These are phyloP conservation scores for Tricholoma flavovirens DNA, from an alignment of 768 basidiomycete genomes.

Conservation along the genomic window DNA sequence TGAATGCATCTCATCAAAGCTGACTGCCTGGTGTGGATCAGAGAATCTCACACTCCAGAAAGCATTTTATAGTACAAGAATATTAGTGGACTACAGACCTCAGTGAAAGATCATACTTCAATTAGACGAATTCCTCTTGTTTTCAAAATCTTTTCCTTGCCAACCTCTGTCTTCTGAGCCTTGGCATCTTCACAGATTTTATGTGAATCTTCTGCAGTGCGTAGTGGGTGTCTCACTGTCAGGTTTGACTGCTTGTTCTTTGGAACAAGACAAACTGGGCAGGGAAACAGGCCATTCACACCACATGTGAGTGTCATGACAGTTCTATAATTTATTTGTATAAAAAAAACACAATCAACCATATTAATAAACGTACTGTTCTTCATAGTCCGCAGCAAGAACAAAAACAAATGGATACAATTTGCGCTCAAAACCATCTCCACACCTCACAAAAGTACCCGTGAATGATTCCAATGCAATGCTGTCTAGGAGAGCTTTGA, in stretches of 20 bases:
- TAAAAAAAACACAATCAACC: neutral
- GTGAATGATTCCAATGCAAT: slow-evolving; percentile 8
- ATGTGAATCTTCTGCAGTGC: slow-evolving; percentile 6
- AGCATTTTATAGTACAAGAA: slow-evolving; percentile 24
- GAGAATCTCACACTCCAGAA: slow-evolving; percentile 32
- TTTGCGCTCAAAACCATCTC: slow-evolving; percentile 8
- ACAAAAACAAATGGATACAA: slow-evolving; percentile 25
- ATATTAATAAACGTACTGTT: slow-evolving; percentile 21
- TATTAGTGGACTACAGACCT: neutral
- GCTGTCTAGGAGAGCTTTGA: slow-evolving; percentile 15
- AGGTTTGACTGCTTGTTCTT: slow-evolving; percentile 18
- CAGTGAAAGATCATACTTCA: neutral
- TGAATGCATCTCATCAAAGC: slow-evolving; percentile 33
- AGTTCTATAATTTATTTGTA: slow-evolving; percentile 16
- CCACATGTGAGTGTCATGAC: slow-evolving; percentile 34
- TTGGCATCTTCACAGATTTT: slow-evolving; percentile 6
- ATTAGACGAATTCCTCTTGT: neutral
- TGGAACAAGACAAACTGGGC: slow-evolving; percentile 29
- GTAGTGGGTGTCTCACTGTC: slow-evolving; percentile 5
- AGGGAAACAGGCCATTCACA: slow-evolving; percentile 21
- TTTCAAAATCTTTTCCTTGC: slow-evolving; percentile 26
- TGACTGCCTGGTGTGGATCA: slow-evolving; percentile 26
- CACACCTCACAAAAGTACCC: slow-evolving; percentile 10
- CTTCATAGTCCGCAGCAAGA: slow-evolving; percentile 27
- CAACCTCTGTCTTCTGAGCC: neutral